Base-by-base conservation (phyloP, 768 basidiomycete species). In the Dendrothele bispora region DNA sequence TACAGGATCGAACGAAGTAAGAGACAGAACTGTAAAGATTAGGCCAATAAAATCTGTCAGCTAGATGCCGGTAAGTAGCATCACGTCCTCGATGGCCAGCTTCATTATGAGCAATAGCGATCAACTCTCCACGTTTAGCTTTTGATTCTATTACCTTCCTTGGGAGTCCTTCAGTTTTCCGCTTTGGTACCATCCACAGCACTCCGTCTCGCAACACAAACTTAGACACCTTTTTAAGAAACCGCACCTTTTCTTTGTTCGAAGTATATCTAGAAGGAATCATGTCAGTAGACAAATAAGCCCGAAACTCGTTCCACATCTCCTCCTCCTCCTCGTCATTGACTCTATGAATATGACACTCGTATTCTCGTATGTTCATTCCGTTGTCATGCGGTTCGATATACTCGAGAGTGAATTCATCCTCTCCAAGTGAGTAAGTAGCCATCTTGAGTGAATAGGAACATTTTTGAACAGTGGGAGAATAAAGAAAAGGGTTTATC, bases 51-150 rank as follows among this genome's bases (percentile, higher is more conserved):
- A 41, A 41, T 12, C 40, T 6, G 11, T 11, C 10, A 15, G 40
- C 15, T 7, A 41, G 11, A 11, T 41, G 17, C 8, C 8, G 10
- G 24, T 41, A 41, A 21, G 40, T 41, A 0, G 62, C 48, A 18
- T 69, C 61, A 0, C 59, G 46, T n/a, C 66, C 67, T 28, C 60
- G 46, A 46, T 70, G 66, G 6, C 67, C 67, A 0, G 49, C 39
- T 4, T 53, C 41, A 24, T 65, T 58, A 29, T 72, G 68, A 0
- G 61, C 65, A 5, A 54, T 27, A 0, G 48, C 51, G 14, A 68
- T 45, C 0, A 69, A 37, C 8, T 53, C 49, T 2, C 43, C n/a
- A 14, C 60, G 48, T 1, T 52, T 47, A 0, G 5, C 12, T 0
- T 20, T 0, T 12, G 62, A 48, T 10, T 47, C 44, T 12, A 68